A percentile compares a stretch with the other conserved stretches of the same genome.
These are phyloP conservation scores for Tothia fuscella DNA, from an alignment of 2,329 filamentous ascomycete genomes.

Conservation along the genomic window DNA sequence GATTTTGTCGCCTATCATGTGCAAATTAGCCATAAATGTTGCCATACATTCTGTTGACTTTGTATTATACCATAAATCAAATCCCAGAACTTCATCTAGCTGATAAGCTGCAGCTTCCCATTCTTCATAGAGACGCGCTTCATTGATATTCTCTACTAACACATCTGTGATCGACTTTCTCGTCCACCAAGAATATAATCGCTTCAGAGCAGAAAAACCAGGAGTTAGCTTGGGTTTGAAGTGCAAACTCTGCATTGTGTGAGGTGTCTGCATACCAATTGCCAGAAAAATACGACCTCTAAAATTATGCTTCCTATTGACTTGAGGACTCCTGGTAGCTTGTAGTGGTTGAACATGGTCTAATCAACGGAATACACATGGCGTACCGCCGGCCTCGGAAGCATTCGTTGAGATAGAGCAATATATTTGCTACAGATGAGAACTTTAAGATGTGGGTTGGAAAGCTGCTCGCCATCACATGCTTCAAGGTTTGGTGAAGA, in stretches of 20 bases:
- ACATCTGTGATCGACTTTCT: constrained; percentile 52
- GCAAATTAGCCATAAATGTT: constrained; percentile 5
- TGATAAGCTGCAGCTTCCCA: constrained; percentile 78
- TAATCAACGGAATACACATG: no score
- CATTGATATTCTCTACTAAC: constrained; percentile 52
- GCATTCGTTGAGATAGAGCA: no score
- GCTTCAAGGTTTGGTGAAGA: no score
- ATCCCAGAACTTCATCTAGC: constrained; percentile 69
- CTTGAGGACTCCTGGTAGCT: constrained; percentile 16
- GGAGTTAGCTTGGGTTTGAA: not conserved
- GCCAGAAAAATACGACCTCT: constrained; percentile 29
- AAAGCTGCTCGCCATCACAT: no score
- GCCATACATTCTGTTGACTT: not conserved
- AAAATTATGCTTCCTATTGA: constrained; percentile 22
- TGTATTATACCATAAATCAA: constrained; percentile 58
- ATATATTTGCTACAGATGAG: no score
- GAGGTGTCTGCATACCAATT: constrained; percentile 20
- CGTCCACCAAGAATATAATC: constrained; percentile 43
- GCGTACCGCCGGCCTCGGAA: no score
- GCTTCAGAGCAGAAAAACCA: not conserved
- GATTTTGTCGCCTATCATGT: constrained; percentile 61
- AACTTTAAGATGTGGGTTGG: no score
- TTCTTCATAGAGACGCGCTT: constrained; percentile 63
- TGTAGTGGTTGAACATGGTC: constrained; percentile 5
- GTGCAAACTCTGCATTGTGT: not conserved